Evolutionary conservation across 179 eudicot species (phyloP), one percentile per base, ranked within the genome.

Genomic region (Corrigiola litoralis): DNA sequence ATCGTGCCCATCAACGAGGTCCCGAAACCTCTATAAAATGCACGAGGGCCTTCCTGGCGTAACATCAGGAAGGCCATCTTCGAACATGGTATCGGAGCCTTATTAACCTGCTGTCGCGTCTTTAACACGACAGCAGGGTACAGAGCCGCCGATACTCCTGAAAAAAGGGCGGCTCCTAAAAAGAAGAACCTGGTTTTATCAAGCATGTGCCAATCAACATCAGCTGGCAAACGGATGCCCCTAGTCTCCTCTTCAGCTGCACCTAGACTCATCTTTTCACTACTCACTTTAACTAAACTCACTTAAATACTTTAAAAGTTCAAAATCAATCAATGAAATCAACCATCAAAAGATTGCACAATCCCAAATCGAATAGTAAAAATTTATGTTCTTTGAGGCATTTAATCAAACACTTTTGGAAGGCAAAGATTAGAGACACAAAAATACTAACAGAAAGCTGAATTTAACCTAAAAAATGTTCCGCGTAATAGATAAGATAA

Each of bases 141-240:
- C 12, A 90, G 71, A 6, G 85, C 67, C 6, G 79, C 80, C 0
- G 95, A 90, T 0, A 90, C 97, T 6, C 84, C 91, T 0, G 95
- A 90, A 24, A 90, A 90, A 18, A 90, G 74, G 25, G 89, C 95
- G 0, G 97, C 95, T 3, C 96, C 96, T 18, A 90, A 72, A 31
- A 87, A 25, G 65, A 90, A 90, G 75, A 90, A 90, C 76, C 78
- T 83, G 8, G 95, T 80, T 66, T 90, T 87, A 37, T 90, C 97
- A 28, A 90, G 86, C 91, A 90, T 90, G 54, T 90, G 77, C 96
- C 97, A 87, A 59, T 90, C 87, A 14, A 87, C 78, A 32, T 87
- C 91, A 1, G 87, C 85, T 1, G 97, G 95, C 4, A 90, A 68
- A 18, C 84, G 82, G 42, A 90, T 87, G 48, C 87, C 80, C 13